Base-by-base conservation (phyloP, 2,329 filamentous ascomycete species). In the Leptoxyphium fumago region DNA sequence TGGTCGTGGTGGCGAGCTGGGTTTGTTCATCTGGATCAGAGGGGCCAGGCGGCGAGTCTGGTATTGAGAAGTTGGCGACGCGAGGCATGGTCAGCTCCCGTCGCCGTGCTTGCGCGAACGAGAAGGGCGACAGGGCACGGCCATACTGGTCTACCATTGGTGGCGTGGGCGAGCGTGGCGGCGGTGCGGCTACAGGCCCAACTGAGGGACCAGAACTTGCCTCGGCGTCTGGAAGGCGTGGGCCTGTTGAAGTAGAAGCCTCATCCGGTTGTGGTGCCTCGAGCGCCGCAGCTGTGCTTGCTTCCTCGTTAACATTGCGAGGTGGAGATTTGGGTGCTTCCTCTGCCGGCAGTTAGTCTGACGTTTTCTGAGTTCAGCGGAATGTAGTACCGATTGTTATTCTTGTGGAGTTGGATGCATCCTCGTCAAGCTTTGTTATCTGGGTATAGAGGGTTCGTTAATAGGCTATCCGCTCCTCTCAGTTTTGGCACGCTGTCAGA, bases 61-160 rank as follows among this genome's bases (percentile, higher is more conserved):
- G 84, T 48, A 91, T 86, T 52, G 78, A 70, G 55, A 86, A 76
- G 62, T 85, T 80, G 1, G 84, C 78, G 3, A 79, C 63, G 2
- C 77, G 70, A 2, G 84, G 84, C 38, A 89, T 71, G 18, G 84
- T 91, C 38, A 89, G 73, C 54, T 81, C 74, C 52, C 80, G 80
- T 13, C 86, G 66, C 17, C 78, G 64, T 26, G 76, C 69, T 50
- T 82, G 78, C 47, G 71, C 74, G 40, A 74, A 66, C 1, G 79
- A 75, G 63, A 86, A 85, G 1, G 82, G 82, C 1, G 82, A 88
- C 29, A 51, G 42, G n/a, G 52, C 46, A 5, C 52, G 43, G 2
- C 39, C 29, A 17, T 10, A 17, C 32, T 43, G 56, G 14, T 40
- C 38, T 17, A 40, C 38, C 11, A 21, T 11, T 14, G 14, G 14